Base-by-base conservation (phyloP, 73 alveolate species). In the Paramecium pentaurelia region DNA sequence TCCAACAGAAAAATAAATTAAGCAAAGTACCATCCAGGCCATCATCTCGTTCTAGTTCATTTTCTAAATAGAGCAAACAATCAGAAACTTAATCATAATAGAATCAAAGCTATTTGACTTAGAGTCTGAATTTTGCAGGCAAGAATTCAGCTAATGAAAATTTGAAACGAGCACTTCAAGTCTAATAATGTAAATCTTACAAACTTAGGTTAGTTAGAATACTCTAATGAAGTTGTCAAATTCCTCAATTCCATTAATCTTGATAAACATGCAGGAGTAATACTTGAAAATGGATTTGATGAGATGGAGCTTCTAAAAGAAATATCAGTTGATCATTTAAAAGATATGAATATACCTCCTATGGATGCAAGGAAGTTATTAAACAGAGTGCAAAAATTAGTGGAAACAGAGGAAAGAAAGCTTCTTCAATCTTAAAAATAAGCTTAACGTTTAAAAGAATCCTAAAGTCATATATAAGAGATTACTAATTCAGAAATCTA, bases 241-340 rank as follows among this genome's bases (percentile, higher is more conserved):
- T 80, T 27, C 73, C 73, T 80, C 11, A 28, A n/a, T 20, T 44
- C 47, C 25, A 42, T 45, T 44, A 45, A 80, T 27, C 73, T 80
- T 27, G 71, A 42, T 8, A 27, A 80, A 25, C 58, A 80, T 80
- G 91, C 91, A 45, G 58, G 91, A 16, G 58, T 28, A 12, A 32
- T 80, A 22, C 44, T 80, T 18, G 91, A 80, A 9, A 80, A 80
- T 47, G 91, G 91, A n/a, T 80, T 80, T 47, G 91, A 80, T 45
- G 91, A 80, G 9, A 32, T 80, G 44, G 91, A 80, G n/a, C 32
- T 80, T 27, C 18, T 80, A 80, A 47, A 80, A 22, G 91, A 80
- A 80, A 80, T 80, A 27, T 36, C 49, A 1, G 58, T 80, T 18
- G 71, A 80, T 45, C 91, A 80, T 80, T 20, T 40, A 8, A 49